Conservation (phyloP, 2,329 filamentous ascomycete species). For the Sporothrix inflata region DNA sequence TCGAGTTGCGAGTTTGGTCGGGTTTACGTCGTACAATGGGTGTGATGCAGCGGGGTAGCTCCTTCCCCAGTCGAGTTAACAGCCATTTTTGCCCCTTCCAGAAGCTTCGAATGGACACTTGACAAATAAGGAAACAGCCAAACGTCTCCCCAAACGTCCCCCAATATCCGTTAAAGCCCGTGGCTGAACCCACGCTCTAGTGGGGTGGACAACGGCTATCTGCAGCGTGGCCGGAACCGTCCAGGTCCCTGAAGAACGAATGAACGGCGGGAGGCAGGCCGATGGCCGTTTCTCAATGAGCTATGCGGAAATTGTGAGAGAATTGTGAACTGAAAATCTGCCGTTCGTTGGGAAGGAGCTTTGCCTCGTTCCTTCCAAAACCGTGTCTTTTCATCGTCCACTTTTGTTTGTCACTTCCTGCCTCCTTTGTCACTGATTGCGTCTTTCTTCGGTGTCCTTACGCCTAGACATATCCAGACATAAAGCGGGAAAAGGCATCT, state of each 20-base stretch:
- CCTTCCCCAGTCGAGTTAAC: constrained; percentile 16
- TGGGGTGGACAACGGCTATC: background rate
- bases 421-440: background rate
- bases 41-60: constrained; percentile 10
- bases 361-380: background rate
- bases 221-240: too few species aligned
- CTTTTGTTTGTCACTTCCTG: background rate
- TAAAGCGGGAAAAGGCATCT: background rate
- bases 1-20: background rate
- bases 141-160: background rate
- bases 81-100: background rate
- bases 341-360: background rate
- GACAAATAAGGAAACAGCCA: constrained; percentile 1
- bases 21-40: background rate
- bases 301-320: background rate
- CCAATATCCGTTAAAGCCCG: background rate
- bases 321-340: background rate
- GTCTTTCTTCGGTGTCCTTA: background rate
- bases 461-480: background rate
- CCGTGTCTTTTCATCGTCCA: background rate
- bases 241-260: too few species aligned
- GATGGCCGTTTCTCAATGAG: too few species aligned
- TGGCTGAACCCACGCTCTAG: constrained; percentile 7
- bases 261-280: too few species aligned
- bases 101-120: constrained; percentile 14